Base-by-base conservation (phyloP, 192 early-diverging fungal species). In the Linderina pennispora region DNA sequence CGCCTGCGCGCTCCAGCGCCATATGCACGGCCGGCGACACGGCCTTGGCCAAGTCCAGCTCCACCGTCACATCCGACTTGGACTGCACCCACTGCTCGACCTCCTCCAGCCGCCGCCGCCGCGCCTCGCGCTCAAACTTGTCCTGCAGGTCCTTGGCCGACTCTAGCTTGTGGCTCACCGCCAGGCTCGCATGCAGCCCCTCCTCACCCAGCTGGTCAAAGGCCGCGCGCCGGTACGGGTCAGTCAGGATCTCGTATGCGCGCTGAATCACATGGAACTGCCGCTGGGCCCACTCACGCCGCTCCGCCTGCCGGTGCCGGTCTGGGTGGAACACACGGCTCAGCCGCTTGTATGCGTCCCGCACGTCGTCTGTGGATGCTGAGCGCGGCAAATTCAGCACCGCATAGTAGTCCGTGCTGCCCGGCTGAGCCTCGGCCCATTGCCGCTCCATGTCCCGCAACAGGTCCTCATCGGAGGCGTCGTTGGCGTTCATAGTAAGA, bases 131-230 rank as follows among this genome's bases (percentile, higher is more conserved):
- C 55, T 88, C 80, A 58, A 83, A 87, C 40, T 79, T 79, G 14
- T 76, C 78, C 17, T 76, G 74, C 50, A 90, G 59, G 66, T 88
- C 84, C 36, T 81, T 72, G 22, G 80, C 58, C 14, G 88, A 78
- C 44, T 88, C 85, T 39, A 82, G 55, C 33, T 70, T 77, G 34
- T 77, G 69, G 13, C 88, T 86, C 6, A 90, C 62, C 16, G 81
- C 78, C 62, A 65, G 75, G 43, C 55, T 69, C 17, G 76, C 58
- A 25, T 57, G 67, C 20, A 97, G 54, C 24, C 92, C 93, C 51
- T 89, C 82, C 50, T 93, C 91, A n/a, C 94, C 92, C 37, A 89
- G 91, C 31, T 80, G 81, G 61, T 99, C 97, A 63, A 97, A 99
- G 20, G 91, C 82, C 2, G 83, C 79, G 24, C 93, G 73, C 48